Conservation (phyloP, 2,329 filamentous ascomycete genomes). For the Aspergillus texensis region DNA sequence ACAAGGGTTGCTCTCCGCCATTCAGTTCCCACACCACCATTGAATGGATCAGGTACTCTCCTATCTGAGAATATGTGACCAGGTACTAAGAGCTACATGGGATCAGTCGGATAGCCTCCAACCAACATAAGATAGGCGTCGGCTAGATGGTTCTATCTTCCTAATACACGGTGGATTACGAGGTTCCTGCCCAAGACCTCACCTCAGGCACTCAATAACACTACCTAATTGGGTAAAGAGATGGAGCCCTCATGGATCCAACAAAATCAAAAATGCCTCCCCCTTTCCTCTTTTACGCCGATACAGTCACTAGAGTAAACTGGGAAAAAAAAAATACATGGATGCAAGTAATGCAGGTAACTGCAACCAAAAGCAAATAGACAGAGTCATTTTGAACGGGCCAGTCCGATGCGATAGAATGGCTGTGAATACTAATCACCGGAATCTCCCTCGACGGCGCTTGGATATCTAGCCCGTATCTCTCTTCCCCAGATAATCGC, state of each 20-base stretch:
- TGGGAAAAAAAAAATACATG: background rate
- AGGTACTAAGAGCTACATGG: background rate
- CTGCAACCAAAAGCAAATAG: background rate
- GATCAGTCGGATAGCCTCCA: too few relatives aligned
- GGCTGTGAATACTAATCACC: slow-evolving; percentile 1
- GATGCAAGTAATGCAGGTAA: slow-evolving; percentile 2
- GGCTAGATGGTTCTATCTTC: slow-evolving; percentile 6
- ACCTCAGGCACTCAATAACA: slow-evolving; percentile 4
- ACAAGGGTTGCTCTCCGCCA: slow-evolving; percentile 20
- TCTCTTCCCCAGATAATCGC: slow-evolving; percentile 24
- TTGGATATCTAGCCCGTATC: background rate
- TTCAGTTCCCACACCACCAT: slow-evolving; percentile 4
- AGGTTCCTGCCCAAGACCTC: background rate
- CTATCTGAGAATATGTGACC: background rate
- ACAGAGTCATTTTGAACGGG: background rate
- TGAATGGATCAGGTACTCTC: background rate
- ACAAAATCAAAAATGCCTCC: background rate
- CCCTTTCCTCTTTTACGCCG: slow-evolving; percentile 10
- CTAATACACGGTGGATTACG: background rate
- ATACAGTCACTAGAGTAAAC: background rate
- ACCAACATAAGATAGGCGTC: background rate
- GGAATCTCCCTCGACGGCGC: background rate
- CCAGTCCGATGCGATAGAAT: background rate
- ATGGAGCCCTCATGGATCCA: background rate
- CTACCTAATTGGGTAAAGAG: background rate